phyloP scores from a whole-genome alignment of 257 asterid genomes.

The Solanum paucissectum region DNA sequence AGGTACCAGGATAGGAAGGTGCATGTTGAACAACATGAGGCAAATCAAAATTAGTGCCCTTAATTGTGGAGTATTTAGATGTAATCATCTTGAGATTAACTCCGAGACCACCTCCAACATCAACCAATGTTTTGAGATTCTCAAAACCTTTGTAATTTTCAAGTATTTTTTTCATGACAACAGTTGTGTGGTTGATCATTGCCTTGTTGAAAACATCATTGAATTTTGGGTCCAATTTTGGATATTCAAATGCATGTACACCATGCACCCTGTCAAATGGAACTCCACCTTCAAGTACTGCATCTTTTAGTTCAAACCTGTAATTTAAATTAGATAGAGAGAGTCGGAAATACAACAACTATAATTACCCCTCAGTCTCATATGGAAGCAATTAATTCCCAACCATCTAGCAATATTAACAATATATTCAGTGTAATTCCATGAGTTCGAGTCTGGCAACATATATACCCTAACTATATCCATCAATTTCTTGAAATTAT shows the following conservation, averaged over 20 bases:
- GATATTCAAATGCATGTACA: conserved; percentile 16
- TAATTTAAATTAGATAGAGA: not conserved
- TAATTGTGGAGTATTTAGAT: conserved; percentile 20
- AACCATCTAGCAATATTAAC: not conserved
- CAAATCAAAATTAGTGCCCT: conserved; percentile 32
- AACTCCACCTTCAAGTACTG: conserved; percentile 30
- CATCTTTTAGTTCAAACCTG: conserved; percentile 20
- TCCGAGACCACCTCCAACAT: conserved; percentile 43
- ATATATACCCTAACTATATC: not conserved
- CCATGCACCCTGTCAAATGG: conserved; percentile 25
- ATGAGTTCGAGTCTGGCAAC: not conserved
- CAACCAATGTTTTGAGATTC: conserved; percentile 12
- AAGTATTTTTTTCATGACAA: conserved; percentile 14
- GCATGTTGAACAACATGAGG: conserved; percentile 29
- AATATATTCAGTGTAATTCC: too few species aligned
- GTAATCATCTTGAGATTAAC: conserved; percentile 19
- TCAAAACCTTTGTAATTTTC: conserved; percentile 25
- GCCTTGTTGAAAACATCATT: conserved; percentile 22
- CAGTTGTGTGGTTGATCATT: conserved; percentile 17
- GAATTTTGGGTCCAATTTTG: conserved; percentile 8
- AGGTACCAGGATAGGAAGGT: conserved; percentile 18
- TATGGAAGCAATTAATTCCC: not conserved
- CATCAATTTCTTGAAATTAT: not conserved
- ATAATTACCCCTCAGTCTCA: not conserved
- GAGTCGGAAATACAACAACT: not conserved